Evolutionary conservation across 2,329 filamentous ascomycete genomes (phyloP), one percentile per base, ranked within the genome.

Genomic region (Neopestalotiopsis sp.): DNA sequence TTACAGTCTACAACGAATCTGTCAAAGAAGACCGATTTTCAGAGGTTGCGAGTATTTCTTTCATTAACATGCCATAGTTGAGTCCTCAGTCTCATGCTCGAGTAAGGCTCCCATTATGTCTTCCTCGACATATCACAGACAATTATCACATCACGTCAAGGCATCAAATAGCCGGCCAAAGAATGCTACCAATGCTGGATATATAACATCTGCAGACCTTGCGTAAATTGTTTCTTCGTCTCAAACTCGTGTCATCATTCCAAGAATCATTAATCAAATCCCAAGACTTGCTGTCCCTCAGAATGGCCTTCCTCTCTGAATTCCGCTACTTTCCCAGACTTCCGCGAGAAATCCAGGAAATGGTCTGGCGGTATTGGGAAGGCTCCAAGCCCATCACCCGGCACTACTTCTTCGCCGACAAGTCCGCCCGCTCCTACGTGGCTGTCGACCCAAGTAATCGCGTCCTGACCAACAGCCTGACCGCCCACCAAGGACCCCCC

Each of bases 341-440:
- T 4, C 68, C 68, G 14, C 28, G 28, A 12, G 68, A 69, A 32
- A 4, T 69, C 14, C 68, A 67, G 20, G 13, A 24, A 14, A 66
- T 66, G 64, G 20, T 69, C 62, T 69, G 67, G 67, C 38, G 2
- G 34, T 57, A 45, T 42, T 69, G 40, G 30, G 45, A 65, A 24
- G 17, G 1, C 6, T 28, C 28, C 17, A 32, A 58, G 38, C 62
- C 65, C 49, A n/a, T 38, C 4, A 63, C 60, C 40, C 60, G 60
- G 3, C 57, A 67, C 38, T 68, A 68, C 61, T 38, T 69, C 38
- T 38, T 34, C 30, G 6, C 17, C 28, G 24, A 14, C 24, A 28
- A 24, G 13, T 12, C n/a, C n/a, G 38, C 17, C 20, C 40, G 30
- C 24, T 42, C 13, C 20, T 49, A 63, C 32, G 34, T 34, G n/a